Percentiles rank a stretch among this genome's conserved stretches.
Evolutionary conservation across 257 asterid genomes (phyloP).

Genomic region (Leptodermis oblonga): DNA sequence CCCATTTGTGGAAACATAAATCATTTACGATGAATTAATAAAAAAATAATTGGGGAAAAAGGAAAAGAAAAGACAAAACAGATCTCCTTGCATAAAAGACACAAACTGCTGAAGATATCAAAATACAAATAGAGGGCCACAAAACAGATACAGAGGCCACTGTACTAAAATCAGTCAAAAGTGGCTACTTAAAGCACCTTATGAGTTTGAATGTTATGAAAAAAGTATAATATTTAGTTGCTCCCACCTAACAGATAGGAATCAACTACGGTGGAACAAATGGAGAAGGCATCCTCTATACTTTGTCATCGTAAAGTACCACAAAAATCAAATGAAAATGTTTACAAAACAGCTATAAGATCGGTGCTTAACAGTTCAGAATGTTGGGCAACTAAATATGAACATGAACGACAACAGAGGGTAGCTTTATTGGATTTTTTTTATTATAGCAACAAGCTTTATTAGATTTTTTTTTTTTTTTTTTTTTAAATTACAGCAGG

Average conservation of each 20-base stretch:
- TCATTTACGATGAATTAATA: neutral
- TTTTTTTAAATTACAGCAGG: neutral
- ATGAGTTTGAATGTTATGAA: neutral
- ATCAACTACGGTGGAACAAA: too few species aligned
- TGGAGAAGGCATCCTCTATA: too few species aligned
- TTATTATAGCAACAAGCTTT: neutral
- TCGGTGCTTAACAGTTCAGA: too few species aligned
- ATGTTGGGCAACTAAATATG: too few species aligned
- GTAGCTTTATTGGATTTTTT: too few species aligned
- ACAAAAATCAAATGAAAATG: too few species aligned
- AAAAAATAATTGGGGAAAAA: constrained; percentile 6
- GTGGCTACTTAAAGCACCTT: neutral
- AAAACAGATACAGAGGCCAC: neutral
- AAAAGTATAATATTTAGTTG: neutral
- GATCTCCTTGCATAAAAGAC: neutral
- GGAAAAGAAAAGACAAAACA: constrained; percentile 13
- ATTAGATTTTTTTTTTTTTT: too few species aligned
- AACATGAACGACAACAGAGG: too few species aligned
- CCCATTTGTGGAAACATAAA: neutral
- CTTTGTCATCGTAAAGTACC: too few species aligned
- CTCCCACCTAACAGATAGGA: too few species aligned
- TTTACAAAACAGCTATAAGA: too few species aligned
- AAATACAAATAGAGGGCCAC: neutral
- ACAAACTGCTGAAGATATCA: neutral
- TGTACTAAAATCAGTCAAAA: neutral